Percentiles rank a stretch among this genome's conserved stretches.
Evolutionary conservation across 805 yeast genomes (phyloP).

Genomic region (Cyberlindnera euphorbiiphila): DNA sequence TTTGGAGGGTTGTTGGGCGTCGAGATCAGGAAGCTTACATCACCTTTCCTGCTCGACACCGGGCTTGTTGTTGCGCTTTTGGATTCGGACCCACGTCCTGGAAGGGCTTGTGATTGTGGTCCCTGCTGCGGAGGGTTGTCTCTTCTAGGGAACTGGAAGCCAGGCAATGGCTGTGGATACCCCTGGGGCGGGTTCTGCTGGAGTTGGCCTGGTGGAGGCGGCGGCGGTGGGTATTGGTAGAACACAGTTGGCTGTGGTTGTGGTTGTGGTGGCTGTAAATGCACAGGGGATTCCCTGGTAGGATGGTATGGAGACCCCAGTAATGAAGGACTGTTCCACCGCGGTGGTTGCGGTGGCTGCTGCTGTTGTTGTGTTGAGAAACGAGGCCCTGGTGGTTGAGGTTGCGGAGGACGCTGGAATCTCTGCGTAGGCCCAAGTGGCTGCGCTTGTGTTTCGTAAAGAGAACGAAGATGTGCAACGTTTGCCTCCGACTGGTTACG

Average conservation of each 20-base stretch:
- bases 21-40: conserved; percentile 26
- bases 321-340: conserved; percentile 3
- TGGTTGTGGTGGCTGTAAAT: no score
- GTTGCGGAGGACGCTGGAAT: background rate
- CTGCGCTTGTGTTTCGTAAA: conserved; percentile 19
- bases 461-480: conserved; percentile 24
- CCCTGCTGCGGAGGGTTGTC: conserved; percentile 8
- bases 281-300: conserved; percentile 1
- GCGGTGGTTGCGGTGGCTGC: conserved; percentile 5
- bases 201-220: conserved; percentile 2
- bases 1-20: conserved; percentile 29
- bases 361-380: conserved; percentile 3
- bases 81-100: background rate
- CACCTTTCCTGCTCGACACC: conserved; percentile 15
- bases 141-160: conserved; percentile 8
- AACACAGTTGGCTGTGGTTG: conserved; percentile 6
- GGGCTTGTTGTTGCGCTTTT: conserved; percentile 10
- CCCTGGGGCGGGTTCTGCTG: conserved; percentile 7
- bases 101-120: conserved; percentile 7
- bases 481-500: conserved; percentile 30
- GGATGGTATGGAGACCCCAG: conserved; percentile 20
- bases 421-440: conserved; percentile 11
- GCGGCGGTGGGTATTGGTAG: conserved; percentile 15
- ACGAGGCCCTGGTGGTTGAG: conserved; percentile 3
- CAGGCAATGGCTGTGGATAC: conserved; percentile 4